phyloP scores from a whole-genome alignment of 2,329 filamentous ascomycete species.

The Claviceps arundinis region DNA sequence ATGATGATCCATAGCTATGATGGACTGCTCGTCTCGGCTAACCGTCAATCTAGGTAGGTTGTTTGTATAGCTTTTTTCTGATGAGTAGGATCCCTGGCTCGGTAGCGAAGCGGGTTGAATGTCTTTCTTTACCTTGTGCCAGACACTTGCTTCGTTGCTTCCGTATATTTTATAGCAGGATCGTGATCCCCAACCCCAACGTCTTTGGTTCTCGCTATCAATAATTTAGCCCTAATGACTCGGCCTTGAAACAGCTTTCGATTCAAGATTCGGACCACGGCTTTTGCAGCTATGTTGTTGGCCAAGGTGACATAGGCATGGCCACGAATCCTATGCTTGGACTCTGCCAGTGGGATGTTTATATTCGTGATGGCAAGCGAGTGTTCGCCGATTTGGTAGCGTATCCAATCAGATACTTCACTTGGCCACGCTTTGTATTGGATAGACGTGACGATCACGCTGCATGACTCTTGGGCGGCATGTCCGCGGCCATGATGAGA shows the following conservation, averaged over 20 bases:
- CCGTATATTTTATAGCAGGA: background rate
- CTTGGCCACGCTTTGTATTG: conserved; percentile 10
- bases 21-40: background rate
- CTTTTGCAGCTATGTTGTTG: conserved; percentile 10
- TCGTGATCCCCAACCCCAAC: background rate
- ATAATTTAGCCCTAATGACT: conserved; percentile 8
- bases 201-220: background rate
- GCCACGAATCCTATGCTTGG: conserved; percentile 14
- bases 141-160: background rate
- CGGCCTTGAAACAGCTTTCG: conserved; percentile 14
- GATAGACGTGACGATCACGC: conserved; percentile 15
- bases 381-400: conserved; percentile 11
- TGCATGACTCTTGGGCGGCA: conserved; percentile 9
- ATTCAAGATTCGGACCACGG: conserved; percentile 14
- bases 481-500: conserved; percentile 2
- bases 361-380: conserved; percentile 12
- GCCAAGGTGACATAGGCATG: conserved; percentile 15
- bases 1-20: conserved; percentile 5
- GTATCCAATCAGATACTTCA: conserved; percentile 17
- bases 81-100: no score
- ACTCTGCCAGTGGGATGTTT: conserved; percentile 13
- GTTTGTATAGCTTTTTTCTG: no score
- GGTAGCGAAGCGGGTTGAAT: background rate
- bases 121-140: background rate
- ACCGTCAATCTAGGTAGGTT: no score